Percentiles rank a stretch among this genome's conserved stretches.
Conservation (phyloP, 345 rosid species). For the Clarkia xantiana region DNA sequence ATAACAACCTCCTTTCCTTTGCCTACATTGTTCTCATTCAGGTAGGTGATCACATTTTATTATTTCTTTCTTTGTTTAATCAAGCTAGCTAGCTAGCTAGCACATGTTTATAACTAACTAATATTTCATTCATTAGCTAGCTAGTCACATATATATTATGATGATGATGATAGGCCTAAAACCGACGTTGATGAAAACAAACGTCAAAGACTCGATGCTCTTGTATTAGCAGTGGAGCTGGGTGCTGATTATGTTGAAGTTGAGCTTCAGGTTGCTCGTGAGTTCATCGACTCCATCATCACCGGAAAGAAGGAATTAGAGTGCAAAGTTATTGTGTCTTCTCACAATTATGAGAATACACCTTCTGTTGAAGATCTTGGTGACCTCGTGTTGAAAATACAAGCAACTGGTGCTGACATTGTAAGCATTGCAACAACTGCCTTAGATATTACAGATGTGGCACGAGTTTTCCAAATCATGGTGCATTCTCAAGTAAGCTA, state of each 20-base stretch:
- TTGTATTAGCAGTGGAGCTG: slow-evolving; percentile 68
- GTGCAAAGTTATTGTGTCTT: slow-evolving; percentile 63
- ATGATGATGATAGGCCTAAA: slow-evolving; percentile 84
- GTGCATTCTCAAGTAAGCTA: slow-evolving; percentile 84
- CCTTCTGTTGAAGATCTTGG: slow-evolving; percentile 72
- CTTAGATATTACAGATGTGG: no score
- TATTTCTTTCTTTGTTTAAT: no score
- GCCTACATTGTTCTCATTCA: slow-evolving; percentile 79
- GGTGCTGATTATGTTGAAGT: slow-evolving; percentile 95
- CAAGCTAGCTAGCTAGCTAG: no score
- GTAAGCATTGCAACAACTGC: no score
- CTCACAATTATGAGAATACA: slow-evolving; percentile 73
- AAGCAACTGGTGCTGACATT: no score
- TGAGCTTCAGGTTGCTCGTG: slow-evolving; percentile 83
- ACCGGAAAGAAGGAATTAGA: slow-evolving; percentile 49
- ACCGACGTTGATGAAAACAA: slow-evolving; percentile 83
- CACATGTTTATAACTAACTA: no score
- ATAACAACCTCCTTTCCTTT: slow-evolving; percentile 40
- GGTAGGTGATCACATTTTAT: slow-evolving; percentile 15
- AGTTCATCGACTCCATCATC: slow-evolving; percentile 44
- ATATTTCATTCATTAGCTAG: no score
- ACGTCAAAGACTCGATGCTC: slow-evolving; percentile 41
- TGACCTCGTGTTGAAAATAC: slow-evolving; percentile 59
- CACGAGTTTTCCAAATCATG: slow-evolving; percentile 74
- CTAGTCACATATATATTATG: no score